phyloP scores from a whole-genome alignment of 2,329 filamentous ascomycete genomes.

The Ampelomyces quisqualis region DNA sequence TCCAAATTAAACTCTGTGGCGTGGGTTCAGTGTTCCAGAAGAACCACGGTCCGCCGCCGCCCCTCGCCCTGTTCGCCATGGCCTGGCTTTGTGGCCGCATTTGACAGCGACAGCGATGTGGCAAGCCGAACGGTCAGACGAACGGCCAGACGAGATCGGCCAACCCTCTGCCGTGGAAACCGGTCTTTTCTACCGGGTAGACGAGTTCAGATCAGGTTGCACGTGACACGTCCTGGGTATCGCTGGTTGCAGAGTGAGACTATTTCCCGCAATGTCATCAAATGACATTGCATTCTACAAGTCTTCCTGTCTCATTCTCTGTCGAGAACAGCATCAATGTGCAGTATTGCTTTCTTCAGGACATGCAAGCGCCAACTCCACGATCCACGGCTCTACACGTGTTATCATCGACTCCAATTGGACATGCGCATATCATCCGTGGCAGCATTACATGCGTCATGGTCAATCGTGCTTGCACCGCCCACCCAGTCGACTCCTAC shows the following conservation, averaged over 20 bases:
- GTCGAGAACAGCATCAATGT: neutral
- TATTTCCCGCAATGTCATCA: neutral
- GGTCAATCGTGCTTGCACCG: neutral
- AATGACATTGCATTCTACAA: neutral
- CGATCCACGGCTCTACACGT: conserved; percentile 21
- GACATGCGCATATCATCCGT: neutral
- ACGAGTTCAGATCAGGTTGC: too few species aligned
- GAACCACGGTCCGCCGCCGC: conserved; percentile 6
- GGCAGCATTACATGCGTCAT: conserved; percentile 1
- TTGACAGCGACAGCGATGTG: conserved; percentile 5
- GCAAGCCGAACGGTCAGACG: conserved; percentile 1
- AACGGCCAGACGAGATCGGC: conserved; percentile 1
- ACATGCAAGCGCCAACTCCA: conserved; percentile 2
- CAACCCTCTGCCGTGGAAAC: neutral
- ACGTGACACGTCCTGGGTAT: neutral
- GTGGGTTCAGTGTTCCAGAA: conserved; percentile 11
- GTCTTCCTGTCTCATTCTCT: neutral
- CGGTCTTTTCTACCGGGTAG: neutral
- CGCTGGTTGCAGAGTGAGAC: conserved; percentile 4
- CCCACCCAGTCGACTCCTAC: too few species aligned
- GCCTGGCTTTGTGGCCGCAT: conserved; percentile 5
- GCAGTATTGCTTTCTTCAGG: neutral
- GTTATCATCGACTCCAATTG: conserved; percentile 5
- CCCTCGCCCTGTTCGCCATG: conserved; percentile 3
- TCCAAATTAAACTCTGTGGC: neutral